These are phyloP conservation scores for Quercus lobata DNA, from an alignment of 331 rosid genomes.

Conservation along the genomic window DNA sequence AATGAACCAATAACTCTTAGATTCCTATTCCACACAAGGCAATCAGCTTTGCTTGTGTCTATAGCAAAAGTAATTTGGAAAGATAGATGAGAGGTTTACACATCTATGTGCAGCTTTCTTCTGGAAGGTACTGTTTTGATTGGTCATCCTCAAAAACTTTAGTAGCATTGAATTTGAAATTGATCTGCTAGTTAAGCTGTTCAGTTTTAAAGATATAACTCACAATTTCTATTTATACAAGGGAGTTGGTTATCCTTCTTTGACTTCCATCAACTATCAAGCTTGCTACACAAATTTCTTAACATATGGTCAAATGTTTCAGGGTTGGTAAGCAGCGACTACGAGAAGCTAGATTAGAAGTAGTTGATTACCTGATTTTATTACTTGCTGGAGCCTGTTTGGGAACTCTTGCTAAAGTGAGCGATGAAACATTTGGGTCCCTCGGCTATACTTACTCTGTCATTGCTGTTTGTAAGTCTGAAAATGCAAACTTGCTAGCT, in stretches of 20 bases:
- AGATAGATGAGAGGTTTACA: neutral
- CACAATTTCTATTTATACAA: conserved; percentile 8
- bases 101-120: neutral
- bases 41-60: neutral
- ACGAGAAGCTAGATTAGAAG: conserved; percentile 54
- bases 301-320: conserved; percentile 21
- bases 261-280: neutral
- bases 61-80: neutral
- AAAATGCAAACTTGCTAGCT: neutral
- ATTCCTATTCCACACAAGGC: neutral
- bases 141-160: neutral
- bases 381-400: conserved; percentile 75
- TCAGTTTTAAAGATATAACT: neutral
- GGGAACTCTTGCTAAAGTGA: conserved; percentile 65
- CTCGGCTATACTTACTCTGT: conserved; percentile 68
- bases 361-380: conserved; percentile 60
- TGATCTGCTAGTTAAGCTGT: neutral
- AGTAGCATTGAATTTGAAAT: neutral
- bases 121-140: neutral
- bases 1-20: neutral
- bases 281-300: conserved; percentile 15
- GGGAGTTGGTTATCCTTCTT: neutral
- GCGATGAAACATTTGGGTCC: conserved; percentile 63
- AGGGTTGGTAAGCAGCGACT: conserved; percentile 64
- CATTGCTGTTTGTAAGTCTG: conserved; percentile 71